These are phyloP conservation scores for Salvia hispanica DNA, from an alignment of 257 asterid genomes.

Conservation along the genomic window DNA sequence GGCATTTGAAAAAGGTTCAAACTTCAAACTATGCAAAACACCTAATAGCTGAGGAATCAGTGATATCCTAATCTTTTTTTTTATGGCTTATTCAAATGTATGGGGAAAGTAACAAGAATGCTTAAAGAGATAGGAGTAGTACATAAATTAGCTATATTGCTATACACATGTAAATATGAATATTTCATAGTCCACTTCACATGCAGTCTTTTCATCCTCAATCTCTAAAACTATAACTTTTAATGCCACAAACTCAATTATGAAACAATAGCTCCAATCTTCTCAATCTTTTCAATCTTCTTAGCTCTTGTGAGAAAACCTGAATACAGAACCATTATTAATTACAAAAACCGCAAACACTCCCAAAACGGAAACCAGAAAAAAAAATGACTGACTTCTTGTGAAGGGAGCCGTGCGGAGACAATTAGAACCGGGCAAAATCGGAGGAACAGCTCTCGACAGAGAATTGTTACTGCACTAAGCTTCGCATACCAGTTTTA, in stretches of 20 bases:
- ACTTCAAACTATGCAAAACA: not conserved
- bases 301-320: constrained; percentile 80
- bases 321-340: constrained; percentile 35
- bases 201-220: too few species aligned
- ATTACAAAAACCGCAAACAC: not conserved
- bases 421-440: constrained; percentile 31
- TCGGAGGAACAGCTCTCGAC: constrained; percentile 29
- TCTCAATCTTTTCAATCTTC: constrained; percentile 46
- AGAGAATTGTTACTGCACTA: constrained; percentile 24
- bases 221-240: constrained; percentile 21
- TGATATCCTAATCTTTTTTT: not conserved
- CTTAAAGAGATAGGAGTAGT: too few species aligned
- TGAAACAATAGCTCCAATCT: constrained; percentile 43
- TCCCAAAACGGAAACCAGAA: not conserved
- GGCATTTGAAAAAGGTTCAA: not conserved
- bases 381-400: constrained; percentile 45
- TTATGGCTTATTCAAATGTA: not conserved
- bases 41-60: constrained; percentile 14
- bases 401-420: constrained; percentile 46
- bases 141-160: too few species aligned
- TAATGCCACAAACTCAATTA: not conserved
- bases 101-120: constrained; percentile 11
- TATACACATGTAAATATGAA: too few species aligned
- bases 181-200: too few species aligned
- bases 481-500: not conserved